These are phyloP conservation scores for Parietaria judaica DNA, from an alignment of 306 rosid species.

Conservation along the genomic window DNA sequence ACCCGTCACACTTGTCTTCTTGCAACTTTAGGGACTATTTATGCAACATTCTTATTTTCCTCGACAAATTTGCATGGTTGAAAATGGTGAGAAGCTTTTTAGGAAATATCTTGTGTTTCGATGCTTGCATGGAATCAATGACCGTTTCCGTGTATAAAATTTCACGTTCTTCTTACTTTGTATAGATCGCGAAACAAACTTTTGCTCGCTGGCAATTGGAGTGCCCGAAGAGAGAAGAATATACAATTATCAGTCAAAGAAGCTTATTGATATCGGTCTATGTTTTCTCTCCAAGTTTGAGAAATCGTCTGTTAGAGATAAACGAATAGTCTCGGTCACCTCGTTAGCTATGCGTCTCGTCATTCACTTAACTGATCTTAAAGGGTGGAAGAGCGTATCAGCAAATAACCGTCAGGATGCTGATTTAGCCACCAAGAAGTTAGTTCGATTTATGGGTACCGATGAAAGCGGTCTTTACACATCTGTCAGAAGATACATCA, in stretches of 20 bases:
- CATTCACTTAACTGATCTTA: conserved; percentile 69
- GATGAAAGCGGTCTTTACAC: conserved; percentile 56
- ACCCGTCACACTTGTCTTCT: neutral
- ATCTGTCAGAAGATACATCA: conserved; percentile 59
- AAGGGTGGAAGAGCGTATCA: conserved; percentile 66
- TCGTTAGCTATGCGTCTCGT: conserved; percentile 73
- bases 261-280: conserved; percentile 57
- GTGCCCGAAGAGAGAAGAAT: conserved; percentile 67
- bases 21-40: neutral
- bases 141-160: neutral
- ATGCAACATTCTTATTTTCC: neutral
- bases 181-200: conserved; percentile 59
- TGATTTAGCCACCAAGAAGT: conserved; percentile 51
- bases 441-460: conserved; percentile 54
- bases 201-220: conserved; percentile 64
- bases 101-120: neutral
- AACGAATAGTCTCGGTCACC: conserved; percentile 41
- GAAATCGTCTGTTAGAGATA: conserved; percentile 29
- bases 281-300: conserved; percentile 61
- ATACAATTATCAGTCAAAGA: conserved; percentile 63
- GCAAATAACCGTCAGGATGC: conserved; percentile 36
- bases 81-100: neutral
- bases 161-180: neutral
- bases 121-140: neutral
- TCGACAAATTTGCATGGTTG: neutral